Base-by-base conservation (phyloP, 768 basidiomycete species). In the Sutorius australiensis region DNA sequence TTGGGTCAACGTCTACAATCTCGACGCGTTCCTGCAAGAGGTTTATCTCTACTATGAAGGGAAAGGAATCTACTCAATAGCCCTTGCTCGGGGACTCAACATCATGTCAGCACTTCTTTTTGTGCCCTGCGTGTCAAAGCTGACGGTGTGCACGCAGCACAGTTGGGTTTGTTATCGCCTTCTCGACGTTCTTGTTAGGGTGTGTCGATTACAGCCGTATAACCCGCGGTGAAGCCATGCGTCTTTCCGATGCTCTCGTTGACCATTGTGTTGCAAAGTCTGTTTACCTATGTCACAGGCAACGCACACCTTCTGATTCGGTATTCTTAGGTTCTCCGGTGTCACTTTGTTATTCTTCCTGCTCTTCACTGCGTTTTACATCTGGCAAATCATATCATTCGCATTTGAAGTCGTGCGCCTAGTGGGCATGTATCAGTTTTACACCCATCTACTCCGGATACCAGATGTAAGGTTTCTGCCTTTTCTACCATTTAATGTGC, bases 1-100 rank as follows among this genome's bases (percentile, higher is more conserved):
- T 53, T 99, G 97, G 97, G 93, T 98, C 54, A 99, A 99, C 66
- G 93, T 98, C 12, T 92, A 93, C 67, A 98, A 99, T 66, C 79
- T 99, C 36, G 97, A 99, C 64, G 86, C 84, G 8, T 99, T 95
- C 70, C 72, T 99, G 28, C 92, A 95, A 71, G 93, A 98, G 57
- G 92, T 92, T 36, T 98, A 99, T 70, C 78, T 80, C 41, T 99
- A 98, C 69, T 99, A 99, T 67, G 88, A 92, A 65, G 94, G 95
- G 24, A 97, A 97, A 67, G 97, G 97, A 1, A 87, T 98, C 33
- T 98, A 89, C 66, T 94, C 92, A 61, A 99, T 99, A 61, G 91
- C 91, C 12, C 78, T 99, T 19, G 80, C 89, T 9, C 80, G 90
- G 41, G 87, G 91, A 17, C 78, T 99, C n/a, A 98, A 99, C 69